Evolutionary conservation across 768 basidiomycete genomes (phyloP), one percentile per base, ranked within the genome.

Genomic region (Mrakia blollopis): DNA sequence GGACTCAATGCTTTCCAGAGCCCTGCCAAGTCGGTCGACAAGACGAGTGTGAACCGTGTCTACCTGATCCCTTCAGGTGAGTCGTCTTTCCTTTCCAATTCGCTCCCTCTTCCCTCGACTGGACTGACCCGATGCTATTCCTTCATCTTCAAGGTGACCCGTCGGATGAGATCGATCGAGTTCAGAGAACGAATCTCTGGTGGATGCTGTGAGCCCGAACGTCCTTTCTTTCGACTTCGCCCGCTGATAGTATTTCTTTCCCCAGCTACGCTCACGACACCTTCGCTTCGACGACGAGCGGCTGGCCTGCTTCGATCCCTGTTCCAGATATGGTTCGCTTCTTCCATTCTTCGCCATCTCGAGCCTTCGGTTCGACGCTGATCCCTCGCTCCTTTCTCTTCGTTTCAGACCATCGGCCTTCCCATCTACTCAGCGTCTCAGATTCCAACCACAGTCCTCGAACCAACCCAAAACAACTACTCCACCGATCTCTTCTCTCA

Each of bases 381-480:
- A 54, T 37, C n/a, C 25, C 35, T 28, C 32, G 6, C 35, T 23
- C 7, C 35, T 60, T 6, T 16, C 8, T 6, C 47, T 16, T 35
- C 60, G n/a, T n/a, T n/a, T 9, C 60, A 74, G 73, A 65, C 73
- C 5, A 74, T 63, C 47, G 28, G 23, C 13, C 73, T 74, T n/a
- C 73, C 73, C 5, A n/a, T 41, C 18, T 44, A 35, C 73, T 13
- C 47, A 2, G 41, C 62, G 2, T 44, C 61, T 11, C 21, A n/a
- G 9, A 71, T 54, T 47, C 44, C 62, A 7, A 7, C 73, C 1
- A 18, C 28, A 21, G 14, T 25, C 25, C 30, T 9, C 18, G 25
- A 23, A 16, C 25, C 65, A 3, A 6, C 65, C 0, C 73, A 74
- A 32, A 50, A 52, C 41, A 21, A n/a, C 32, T 67, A 21, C 32